These are phyloP conservation scores for Fraxinus greggii DNA, from an alignment of 305 asterid genomes.

Conservation along the genomic window DNA sequence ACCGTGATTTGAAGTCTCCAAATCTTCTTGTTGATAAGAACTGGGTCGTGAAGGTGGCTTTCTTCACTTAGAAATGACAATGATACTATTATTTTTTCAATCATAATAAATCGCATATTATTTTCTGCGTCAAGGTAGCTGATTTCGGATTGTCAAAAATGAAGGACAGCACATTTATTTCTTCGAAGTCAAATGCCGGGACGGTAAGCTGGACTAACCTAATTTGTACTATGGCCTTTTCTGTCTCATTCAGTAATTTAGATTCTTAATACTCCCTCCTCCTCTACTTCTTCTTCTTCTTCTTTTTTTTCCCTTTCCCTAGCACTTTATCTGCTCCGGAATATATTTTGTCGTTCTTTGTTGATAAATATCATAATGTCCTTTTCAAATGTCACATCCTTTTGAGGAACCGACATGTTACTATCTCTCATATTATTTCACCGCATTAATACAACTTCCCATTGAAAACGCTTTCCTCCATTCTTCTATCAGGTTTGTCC, in stretches of 20 bases:
- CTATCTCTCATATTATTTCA: neutral
- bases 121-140: constrained; percentile 64
- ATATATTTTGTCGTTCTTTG: neutral
- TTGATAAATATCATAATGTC: constrained; percentile 7
- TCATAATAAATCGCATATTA: constrained; percentile 11
- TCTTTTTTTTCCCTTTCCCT: neutral
- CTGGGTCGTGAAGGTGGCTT: constrained; percentile 92
- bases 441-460: neutral
- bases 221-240: constrained; percentile 2
- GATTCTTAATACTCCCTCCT: neutral
- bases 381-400: constrained; percentile 4
- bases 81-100: constrained; percentile 19
- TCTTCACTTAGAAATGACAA: constrained; percentile 25
- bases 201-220: constrained; percentile 61
- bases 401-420: constrained; percentile 7
- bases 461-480: constrained; percentile 14
- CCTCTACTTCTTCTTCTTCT: no score
- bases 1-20: constrained; percentile 96
- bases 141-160: constrained; percentile 93
- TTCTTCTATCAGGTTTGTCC: constrained; percentile 18
- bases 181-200: constrained; percentile 97
- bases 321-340: neutral
- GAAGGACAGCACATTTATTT: constrained; percentile 94
- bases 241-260: constrained; percentile 7
- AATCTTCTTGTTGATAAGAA: constrained; percentile 96